Evolutionary conservation across 139 green algal genomes (phyloP).

Genomic region (Tetratostichococcus sp.): DNA sequence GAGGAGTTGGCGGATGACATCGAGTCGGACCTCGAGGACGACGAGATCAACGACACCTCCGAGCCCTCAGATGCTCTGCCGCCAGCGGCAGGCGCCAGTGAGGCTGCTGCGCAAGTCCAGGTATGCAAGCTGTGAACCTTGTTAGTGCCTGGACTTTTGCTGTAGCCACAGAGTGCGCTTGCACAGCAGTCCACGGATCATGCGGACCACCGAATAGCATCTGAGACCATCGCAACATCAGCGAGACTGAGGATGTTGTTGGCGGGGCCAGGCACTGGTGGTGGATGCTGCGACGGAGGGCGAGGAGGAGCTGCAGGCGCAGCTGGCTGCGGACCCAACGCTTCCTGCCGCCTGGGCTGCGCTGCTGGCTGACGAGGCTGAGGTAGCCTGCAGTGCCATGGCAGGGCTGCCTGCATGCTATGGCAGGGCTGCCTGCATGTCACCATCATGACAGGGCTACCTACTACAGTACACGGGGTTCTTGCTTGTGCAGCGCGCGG

Average conservation of each 20-base stretch:
- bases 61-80: too few species aligned
- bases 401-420: not conserved
- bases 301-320: conserved; percentile 1
- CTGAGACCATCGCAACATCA: too few species aligned
- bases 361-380: not conserved
- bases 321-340: conserved; percentile 1
- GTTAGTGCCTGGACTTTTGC: too few species aligned
- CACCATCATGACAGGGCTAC: not conserved
- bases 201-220: too few species aligned
- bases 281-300: not conserved
- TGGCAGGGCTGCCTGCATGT: not conserved
- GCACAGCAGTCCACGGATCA: too few species aligned
- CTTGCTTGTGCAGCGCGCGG: too few species aligned
- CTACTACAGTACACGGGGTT: too few species aligned
- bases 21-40: not conserved
- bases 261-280: not conserved
- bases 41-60: not conserved
- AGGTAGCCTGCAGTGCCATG: not conserved
- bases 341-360: not conserved
- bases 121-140: too few species aligned
- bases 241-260: too few species aligned
- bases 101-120: too few species aligned
- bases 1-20: not conserved
- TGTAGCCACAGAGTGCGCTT: too few species aligned
- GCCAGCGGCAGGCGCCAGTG: too few species aligned